Evolutionary conservation across 768 basidiomycete species (phyloP).

Genomic region (Naematelia aurantialba): DNA sequence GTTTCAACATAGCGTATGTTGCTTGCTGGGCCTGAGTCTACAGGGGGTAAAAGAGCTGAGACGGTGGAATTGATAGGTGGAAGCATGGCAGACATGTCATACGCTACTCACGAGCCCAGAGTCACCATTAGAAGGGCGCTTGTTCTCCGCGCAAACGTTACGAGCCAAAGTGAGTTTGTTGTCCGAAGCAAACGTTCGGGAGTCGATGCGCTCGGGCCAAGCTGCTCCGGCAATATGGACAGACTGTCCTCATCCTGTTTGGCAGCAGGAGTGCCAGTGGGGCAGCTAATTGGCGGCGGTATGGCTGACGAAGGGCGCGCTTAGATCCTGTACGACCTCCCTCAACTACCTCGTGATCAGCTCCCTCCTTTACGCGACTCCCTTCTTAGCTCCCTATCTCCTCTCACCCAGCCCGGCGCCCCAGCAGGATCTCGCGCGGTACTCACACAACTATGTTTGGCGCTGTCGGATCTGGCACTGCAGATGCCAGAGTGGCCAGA

Average conservation of each 20-base stretch:
- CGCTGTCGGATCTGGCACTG: slow-evolving; percentile 82
- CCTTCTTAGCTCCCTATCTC: slow-evolving; percentile 68
- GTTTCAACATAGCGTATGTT: slow-evolving; percentile 97
- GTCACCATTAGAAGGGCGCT: slow-evolving; percentile 70
- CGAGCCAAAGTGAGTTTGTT: slow-evolving; percentile 71
- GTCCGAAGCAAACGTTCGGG: neutral
- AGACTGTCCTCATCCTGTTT: no score
- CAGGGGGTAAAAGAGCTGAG: neutral
- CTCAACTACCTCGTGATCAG: slow-evolving; percentile 73
- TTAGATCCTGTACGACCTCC: slow-evolving; percentile 91
- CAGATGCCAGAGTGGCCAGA: slow-evolving; percentile 78
- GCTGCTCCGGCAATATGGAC: no score
- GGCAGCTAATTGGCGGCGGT: neutral
- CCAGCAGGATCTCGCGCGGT: slow-evolving; percentile 75
- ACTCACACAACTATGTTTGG: slow-evolving; percentile 82
- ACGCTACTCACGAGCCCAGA: slow-evolving; percentile 77
- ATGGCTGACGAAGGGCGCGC: neutral
- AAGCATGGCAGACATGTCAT: slow-evolving; percentile 96
- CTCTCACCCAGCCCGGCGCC: slow-evolving; percentile 53
- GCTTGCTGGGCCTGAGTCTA: neutral
- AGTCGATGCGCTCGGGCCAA: no score
- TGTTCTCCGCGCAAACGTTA: slow-evolving; percentile 96
- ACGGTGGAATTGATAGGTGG: slow-evolving; percentile 61
- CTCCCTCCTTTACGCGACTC: slow-evolving; percentile 81
- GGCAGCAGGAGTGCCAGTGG: neutral